Conservation (phyloP, 2,329 filamentous ascomycete genomes). For the Monilinia vaccinii-corymbosi region DNA sequence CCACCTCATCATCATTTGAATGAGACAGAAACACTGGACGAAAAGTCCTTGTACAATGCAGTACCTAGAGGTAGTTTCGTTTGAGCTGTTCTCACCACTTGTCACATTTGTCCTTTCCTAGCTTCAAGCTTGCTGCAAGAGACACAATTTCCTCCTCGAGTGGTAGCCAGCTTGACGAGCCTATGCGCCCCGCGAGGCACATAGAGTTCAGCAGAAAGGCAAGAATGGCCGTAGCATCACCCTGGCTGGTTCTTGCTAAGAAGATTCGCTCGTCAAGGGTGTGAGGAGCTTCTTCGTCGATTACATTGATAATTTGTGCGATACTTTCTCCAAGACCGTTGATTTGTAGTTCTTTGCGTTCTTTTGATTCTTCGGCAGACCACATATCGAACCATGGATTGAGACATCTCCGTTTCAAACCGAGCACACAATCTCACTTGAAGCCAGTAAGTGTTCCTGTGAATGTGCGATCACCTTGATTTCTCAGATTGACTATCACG, state of each 20-base stretch:
- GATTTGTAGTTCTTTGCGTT: constrained; percentile 35
- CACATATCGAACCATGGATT: constrained; percentile 49
- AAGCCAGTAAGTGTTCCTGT: background rate
- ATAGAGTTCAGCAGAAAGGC: constrained; percentile 29
- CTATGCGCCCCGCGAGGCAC: constrained; percentile 31
- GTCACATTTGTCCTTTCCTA: too few relatives aligned
- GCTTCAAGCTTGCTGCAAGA: background rate
- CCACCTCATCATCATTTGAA: background rate
- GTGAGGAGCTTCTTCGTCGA: background rate
- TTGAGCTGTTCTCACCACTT: background rate
- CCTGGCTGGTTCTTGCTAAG: constrained; percentile 21
- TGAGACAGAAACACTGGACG: background rate
- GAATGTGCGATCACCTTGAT: constrained; percentile 15
- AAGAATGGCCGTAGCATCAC: constrained; percentile 33
- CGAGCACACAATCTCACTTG: constrained; percentile 1
- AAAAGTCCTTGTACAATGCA: background rate
- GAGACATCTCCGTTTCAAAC: constrained; percentile 21
- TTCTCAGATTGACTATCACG: constrained; percentile 23
- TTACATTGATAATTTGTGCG: background rate
- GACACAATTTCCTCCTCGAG: constrained; percentile 40
- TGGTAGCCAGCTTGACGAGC: constrained; percentile 30
- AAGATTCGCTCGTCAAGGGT: background rate
- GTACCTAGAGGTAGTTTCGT: background rate
- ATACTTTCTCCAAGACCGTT: constrained; percentile 30
- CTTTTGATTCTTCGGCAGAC: constrained; percentile 34